A percentile compares a stretch with the other conserved stretches of the same genome.
Conservation (phyloP, 2,329 filamentous ascomycete genomes). For the Penicillium sp. region DNA sequence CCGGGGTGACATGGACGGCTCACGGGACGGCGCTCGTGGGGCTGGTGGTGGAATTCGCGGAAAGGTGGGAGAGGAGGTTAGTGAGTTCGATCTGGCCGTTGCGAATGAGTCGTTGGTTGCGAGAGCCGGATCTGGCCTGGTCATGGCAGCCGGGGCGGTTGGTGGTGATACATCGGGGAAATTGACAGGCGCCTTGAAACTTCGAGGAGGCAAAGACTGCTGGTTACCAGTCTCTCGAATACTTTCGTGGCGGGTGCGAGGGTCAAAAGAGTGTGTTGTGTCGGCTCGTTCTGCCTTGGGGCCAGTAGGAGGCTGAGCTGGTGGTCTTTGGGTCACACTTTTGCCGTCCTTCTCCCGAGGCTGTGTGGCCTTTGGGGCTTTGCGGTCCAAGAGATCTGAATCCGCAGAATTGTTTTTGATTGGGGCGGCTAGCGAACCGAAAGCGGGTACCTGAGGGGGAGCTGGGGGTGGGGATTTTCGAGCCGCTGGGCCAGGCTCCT, state of each 20-base stretch:
- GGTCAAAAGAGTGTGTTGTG: constrained; percentile 24
- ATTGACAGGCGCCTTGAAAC: constrained; percentile 25
- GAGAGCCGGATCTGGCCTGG: constrained; percentile 25
- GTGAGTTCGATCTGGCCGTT: constrained; percentile 20
- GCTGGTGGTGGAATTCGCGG: constrained; percentile 26
- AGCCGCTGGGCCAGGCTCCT: constrained; percentile 27
- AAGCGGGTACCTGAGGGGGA: constrained; percentile 46
- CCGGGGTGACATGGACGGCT: constrained; percentile 39
- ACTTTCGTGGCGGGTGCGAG: constrained; percentile 28
- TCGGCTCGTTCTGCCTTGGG: constrained; percentile 46
- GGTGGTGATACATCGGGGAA: constrained; percentile 36
- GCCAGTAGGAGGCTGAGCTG: constrained; percentile 45
- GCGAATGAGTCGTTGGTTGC: constrained; percentile 22
- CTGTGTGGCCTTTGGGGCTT: constrained; percentile 2
- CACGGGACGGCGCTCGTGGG: constrained; percentile 32
- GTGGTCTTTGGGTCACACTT: constrained; percentile 20
- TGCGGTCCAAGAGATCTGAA: constrained; percentile 22
- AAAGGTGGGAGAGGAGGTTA: constrained; percentile 29
- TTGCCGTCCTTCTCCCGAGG: constrained; percentile 28
- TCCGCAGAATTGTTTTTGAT: constrained; percentile 24
- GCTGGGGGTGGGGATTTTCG: constrained; percentile 42
- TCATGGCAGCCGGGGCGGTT: constrained; percentile 40
- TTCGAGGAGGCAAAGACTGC: constrained; percentile 29
- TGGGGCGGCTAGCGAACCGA: constrained; percentile 40
- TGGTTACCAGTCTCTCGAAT: constrained; percentile 23